Percentiles rank a stretch among this genome's conserved stretches.
Evolutionary conservation across 2,329 filamentous ascomycete genomes (phyloP).

Genomic region (Orbilia quercus): DNA sequence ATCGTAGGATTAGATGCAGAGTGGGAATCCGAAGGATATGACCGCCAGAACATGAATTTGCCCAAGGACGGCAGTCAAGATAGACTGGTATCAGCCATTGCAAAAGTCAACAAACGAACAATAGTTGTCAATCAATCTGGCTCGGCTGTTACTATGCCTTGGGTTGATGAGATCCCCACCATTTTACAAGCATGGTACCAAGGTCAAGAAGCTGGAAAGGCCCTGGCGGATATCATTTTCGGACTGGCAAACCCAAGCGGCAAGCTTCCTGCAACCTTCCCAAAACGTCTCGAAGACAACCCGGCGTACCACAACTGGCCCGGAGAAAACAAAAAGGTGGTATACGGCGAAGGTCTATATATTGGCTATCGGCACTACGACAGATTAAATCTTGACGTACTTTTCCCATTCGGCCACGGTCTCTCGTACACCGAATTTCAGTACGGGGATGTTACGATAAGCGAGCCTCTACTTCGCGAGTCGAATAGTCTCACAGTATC

Average conservation of each 20-base stretch:
- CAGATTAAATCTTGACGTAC: conserved; percentile 69
- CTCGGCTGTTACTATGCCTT: conserved; percentile 76
- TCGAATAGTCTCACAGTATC: conserved; percentile 68
- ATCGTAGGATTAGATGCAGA: conserved; percentile 77
- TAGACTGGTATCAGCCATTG: conserved; percentile 72
- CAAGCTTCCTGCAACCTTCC: conserved; percentile 77
- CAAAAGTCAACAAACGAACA: conserved; percentile 73
- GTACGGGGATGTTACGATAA: conserved; percentile 70
- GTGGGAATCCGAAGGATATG: conserved; percentile 80
- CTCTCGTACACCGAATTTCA: conserved; percentile 73
- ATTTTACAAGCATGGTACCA: conserved; percentile 79
- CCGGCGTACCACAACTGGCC: conserved; percentile 80
- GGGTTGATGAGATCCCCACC: conserved; percentile 73
- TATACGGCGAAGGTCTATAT: conserved; percentile 78
- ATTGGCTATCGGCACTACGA: conserved; percentile 82
- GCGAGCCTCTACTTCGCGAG: conserved; percentile 67
- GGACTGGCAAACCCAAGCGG: conserved; percentile 75
- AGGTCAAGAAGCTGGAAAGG: conserved; percentile 76
- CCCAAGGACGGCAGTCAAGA: conserved; percentile 71
- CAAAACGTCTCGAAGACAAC: conserved; percentile 72
- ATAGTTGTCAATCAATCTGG: conserved; percentile 77
- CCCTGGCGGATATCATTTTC: conserved; percentile 74
- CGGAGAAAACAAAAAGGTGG: conserved; percentile 74
- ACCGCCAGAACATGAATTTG: conserved; percentile 72
- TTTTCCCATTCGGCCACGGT: conserved; percentile 76